Percentiles rank a stretch among this genome's conserved stretches.
Evolutionary conservation across 345 rosid genomes (phyloP).

Genomic region (Brassica napus): DNA sequence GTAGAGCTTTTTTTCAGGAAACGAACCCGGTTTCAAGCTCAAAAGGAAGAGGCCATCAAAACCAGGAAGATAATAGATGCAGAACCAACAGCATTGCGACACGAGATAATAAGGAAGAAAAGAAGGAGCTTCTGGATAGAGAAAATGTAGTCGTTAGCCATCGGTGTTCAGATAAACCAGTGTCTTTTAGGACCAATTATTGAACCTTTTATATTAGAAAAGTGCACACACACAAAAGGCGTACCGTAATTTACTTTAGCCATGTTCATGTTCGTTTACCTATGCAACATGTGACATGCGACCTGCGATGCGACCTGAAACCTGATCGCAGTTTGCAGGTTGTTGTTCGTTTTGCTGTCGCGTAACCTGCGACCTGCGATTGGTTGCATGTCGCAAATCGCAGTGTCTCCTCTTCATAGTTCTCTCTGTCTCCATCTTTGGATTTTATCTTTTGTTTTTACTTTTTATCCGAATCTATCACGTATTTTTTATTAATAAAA

Average conservation of each 20-base stretch:
- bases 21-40: constrained; percentile 14
- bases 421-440: not conserved
- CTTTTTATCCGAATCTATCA: not conserved
- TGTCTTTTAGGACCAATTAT: not conserved
- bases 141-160: constrained; percentile 2
- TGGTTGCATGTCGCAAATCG: too few relatives aligned
- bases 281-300: too few relatives aligned
- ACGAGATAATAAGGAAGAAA: not conserved
- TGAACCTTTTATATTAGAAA: not conserved
- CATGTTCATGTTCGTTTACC: too few relatives aligned
- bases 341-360: too few relatives aligned
- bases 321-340: too few relatives aligned
- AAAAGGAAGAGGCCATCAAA: constrained; percentile 15
- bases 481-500: not conserved
- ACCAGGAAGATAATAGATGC: constrained; percentile 7
- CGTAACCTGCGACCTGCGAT: too few relatives aligned
- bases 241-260: not conserved
- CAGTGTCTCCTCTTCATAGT: not conserved
- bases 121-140: not conserved
- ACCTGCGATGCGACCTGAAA: too few relatives aligned
- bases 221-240: constrained; percentile 4
- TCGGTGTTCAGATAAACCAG: not conserved
- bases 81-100: not conserved
- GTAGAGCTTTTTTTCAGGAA: not conserved
- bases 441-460: not conserved